Evolutionary conservation across 768 basidiomycete genomes (phyloP).

Genomic region (Rhizopogon vinicolor): DNA sequence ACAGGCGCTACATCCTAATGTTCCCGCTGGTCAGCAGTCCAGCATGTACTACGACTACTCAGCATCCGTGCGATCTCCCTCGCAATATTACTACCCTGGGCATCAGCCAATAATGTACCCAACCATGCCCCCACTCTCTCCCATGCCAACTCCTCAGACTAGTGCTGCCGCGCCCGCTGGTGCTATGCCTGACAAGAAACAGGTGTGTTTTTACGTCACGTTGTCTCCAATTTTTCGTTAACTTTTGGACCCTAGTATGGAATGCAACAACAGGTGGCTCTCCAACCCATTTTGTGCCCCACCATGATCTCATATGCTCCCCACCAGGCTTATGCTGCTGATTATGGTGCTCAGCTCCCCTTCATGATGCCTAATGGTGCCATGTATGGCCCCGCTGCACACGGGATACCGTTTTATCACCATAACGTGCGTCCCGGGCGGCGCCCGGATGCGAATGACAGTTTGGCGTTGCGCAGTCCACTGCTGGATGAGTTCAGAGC

Average conservation of each 20-base stretch:
- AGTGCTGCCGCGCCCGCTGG: constrained; percentile 33
- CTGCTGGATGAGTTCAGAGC: constrained; percentile 82
- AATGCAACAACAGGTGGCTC: constrained; percentile 42
- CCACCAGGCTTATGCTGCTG: constrained; percentile 38
- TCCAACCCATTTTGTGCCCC: constrained; percentile 37
- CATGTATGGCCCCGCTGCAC: constrained; percentile 39
- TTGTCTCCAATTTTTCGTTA: constrained; percentile 7
- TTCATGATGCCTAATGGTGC: constrained; percentile 40
- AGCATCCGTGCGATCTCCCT: constrained; percentile 40
- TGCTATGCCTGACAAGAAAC: constrained; percentile 51
- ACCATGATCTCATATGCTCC: constrained; percentile 35
- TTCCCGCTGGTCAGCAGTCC: constrained; percentile 41
- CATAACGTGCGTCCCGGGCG: constrained; percentile 40
- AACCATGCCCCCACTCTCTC: constrained; percentile 44
- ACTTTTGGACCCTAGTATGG: constrained; percentile 29
- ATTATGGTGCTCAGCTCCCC: constrained; percentile 45
- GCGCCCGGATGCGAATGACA: constrained; percentile 37
- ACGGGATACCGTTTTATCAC: constrained; percentile 31
- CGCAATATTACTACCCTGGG: constrained; percentile 58
- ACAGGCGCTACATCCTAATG: constrained; percentile 39
- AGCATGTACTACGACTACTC: constrained; percentile 59
- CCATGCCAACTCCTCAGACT: constrained; percentile 49
- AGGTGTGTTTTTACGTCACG: constrained; percentile 34
- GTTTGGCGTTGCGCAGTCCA: constrained; percentile 54
- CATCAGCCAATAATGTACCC: constrained; percentile 59